Percentiles rank a stretch among this genome's conserved stretches.
phyloP scores from a whole-genome alignment of 1,284 basidiomycete genomes.

The Austroboletus olivaceoglutinosus region DNA sequence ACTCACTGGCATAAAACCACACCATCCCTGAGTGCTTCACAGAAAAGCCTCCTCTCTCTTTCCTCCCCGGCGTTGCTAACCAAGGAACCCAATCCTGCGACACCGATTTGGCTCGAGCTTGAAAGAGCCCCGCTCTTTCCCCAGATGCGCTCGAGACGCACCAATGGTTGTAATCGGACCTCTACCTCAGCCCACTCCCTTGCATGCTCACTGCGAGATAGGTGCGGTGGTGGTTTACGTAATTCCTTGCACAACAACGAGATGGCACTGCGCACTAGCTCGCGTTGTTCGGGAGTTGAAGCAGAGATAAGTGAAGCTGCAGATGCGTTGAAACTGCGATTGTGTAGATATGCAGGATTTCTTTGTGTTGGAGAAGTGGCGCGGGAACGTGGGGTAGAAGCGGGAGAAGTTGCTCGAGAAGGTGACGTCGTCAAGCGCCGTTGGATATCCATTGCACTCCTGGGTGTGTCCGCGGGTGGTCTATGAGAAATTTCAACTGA shows the following conservation, averaged over 20 bases:
- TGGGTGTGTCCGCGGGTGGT: slow-evolving; percentile 29
- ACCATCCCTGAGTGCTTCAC: slow-evolving; percentile 76
- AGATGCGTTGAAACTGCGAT: slow-evolving; percentile 53
- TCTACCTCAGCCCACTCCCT: slow-evolving; percentile 75
- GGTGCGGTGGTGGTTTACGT: slow-evolving; percentile 53
- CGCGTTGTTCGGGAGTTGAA: slow-evolving; percentile 56
- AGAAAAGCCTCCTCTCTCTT: slow-evolving; percentile 67
- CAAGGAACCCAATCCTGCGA: slow-evolving; percentile 33
- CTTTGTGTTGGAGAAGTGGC: slow-evolving; percentile 41
- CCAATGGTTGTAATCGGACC: slow-evolving; percentile 56
- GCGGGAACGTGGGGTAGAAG: slow-evolving; percentile 26
- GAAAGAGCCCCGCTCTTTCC: slow-evolving; percentile 44
- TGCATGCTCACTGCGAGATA: slow-evolving; percentile 45
- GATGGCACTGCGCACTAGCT: slow-evolving; percentile 59
- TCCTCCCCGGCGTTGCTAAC: slow-evolving; percentile 63
- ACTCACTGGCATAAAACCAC: slow-evolving; percentile 85
- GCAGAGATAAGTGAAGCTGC: slow-evolving; percentile 46
- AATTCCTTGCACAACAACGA: slow-evolving; percentile 64
- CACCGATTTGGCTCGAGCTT: slow-evolving; percentile 45
- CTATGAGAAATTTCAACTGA: slow-evolving; percentile 35
- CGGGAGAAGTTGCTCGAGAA: slow-evolving; percentile 35
- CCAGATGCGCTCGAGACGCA: slow-evolving; percentile 72
- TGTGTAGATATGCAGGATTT: slow-evolving; percentile 47
- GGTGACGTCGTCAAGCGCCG: slow-evolving; percentile 35
- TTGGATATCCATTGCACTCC: slow-evolving; percentile 32